phyloP scores from a whole-genome alignment of 139 green algal species.

The Raphidocelis subcapitata region DNA sequence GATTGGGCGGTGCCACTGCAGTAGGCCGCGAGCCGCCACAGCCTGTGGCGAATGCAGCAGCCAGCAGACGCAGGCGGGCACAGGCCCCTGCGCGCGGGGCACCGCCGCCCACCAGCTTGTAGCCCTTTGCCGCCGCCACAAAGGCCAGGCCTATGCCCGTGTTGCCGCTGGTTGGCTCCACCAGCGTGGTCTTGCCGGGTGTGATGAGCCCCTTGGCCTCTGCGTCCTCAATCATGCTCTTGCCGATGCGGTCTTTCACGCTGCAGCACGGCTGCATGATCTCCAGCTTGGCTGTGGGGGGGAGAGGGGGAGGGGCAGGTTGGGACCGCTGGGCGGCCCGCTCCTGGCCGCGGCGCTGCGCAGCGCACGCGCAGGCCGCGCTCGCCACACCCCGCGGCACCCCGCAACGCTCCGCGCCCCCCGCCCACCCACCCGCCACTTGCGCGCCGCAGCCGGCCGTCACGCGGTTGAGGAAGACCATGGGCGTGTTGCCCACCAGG shows the following conservation, averaged over 20 bases:
- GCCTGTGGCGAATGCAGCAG: no score
- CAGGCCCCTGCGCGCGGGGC: no score
- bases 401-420: conserved; percentile 4
- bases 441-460: conserved; percentile 29
- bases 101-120: conserved; percentile 69
- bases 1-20: no score
- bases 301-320: no score
- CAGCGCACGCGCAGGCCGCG: no score
- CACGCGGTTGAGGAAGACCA: conserved; percentile 44
- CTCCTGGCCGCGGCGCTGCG: no score
- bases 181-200: conserved; percentile 57
- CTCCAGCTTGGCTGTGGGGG: conserved; percentile 89
- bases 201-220: conserved; percentile 79
- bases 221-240: conserved; percentile 87
- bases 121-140: conserved; percentile 90
- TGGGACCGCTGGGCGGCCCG: no score
- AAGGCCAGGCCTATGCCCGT: conserved; percentile 97
- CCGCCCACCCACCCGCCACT: conserved; percentile 19
- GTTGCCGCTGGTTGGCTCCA: conserved; percentile 95
- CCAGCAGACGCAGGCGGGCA: no score
- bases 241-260: conserved; percentile 85
- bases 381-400: no score
- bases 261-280: conserved; percentile 82
- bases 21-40: no score
- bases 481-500: conserved; percentile 72